Evolutionary conservation across 139 green algal species (phyloP), one percentile per base, ranked within the genome.

Genomic region (Chlorella sp.): DNA sequence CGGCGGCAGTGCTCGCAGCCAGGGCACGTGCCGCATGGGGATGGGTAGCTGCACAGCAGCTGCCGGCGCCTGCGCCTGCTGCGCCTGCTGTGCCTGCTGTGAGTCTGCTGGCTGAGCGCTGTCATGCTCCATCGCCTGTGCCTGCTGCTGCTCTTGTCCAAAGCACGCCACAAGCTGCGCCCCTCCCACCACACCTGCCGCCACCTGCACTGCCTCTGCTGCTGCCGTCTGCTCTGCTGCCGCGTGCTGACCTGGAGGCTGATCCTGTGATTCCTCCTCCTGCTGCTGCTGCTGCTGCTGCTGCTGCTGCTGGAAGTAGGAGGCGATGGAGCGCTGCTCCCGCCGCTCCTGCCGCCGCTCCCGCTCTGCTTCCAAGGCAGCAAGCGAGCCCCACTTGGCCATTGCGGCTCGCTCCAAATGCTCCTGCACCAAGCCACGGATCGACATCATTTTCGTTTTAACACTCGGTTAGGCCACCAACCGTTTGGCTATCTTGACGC

Each of bases 271-370:
- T n/a, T 4, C 81, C 42, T 30, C 28, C 79, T 53, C 36, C 36
- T 37, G 21, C 1, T 57, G 12, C 2, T 19, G 34, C 24, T 42
- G 80, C 80, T 85, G 19, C 80, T 69, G 80, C 32, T 71, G 80
- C 80, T 60, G 21, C 57, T 19, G 26, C 81, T 39, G n/a, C n/a
- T 53, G 71, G 40, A 81, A 88, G 68, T 81, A 88, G 32, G 84
- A 57, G 5, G 84, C 73, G 16, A 88, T 88, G 28, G 68, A 42
- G 68, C 84, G 84, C 84, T 88, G 84, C 84, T 88, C 84, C 15
- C 84, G 64, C 66, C 42, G 64, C 68, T 88, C 66, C 28, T 40
- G 84, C 64, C 84, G 84, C 84, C 40, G 37, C 84, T 81, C 66
- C 1, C 84, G 84, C 68, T 88, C 84, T 3, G 84, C 84, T 4